phyloP scores from a whole-genome alignment of 768 basidiomycete genomes.

The Lenzites betulinus region DNA sequence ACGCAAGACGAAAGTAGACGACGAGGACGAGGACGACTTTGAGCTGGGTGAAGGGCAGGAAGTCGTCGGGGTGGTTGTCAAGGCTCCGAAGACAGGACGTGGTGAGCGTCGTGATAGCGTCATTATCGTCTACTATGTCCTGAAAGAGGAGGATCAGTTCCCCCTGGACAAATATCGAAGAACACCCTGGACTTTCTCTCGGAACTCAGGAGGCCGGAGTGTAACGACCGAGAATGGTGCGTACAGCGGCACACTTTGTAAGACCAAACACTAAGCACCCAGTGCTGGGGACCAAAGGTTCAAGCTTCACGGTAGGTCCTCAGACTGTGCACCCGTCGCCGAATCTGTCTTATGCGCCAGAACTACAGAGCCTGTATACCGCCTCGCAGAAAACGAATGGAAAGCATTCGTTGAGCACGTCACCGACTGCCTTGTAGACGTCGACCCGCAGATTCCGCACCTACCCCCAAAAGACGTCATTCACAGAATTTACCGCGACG shows the following conservation, averaged over 20 bases:
- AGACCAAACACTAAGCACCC: neutral
- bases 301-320: slow-evolving; percentile 12
- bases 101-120: slow-evolving; percentile 44
- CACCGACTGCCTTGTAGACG: slow-evolving; percentile 64
- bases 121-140: neutral
- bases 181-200: slow-evolving; percentile 82
- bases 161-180: slow-evolving; percentile 81
- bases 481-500: slow-evolving; percentile 93
- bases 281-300: neutral
- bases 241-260: slow-evolving; percentile 15
- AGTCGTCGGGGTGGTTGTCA: slow-evolving; percentile 72
- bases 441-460: slow-evolving; percentile 82
- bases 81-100: slow-evolving; percentile 82
- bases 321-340: too few relatives aligned
- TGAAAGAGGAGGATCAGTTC: slow-evolving; percentile 43
- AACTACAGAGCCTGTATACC: slow-evolving; percentile 69
- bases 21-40: slow-evolving; percentile 43
- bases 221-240: slow-evolving; percentile 86
- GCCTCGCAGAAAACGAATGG: slow-evolving; percentile 87
- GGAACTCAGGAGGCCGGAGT: slow-evolving; percentile 68
- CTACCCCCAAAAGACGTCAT: slow-evolving; percentile 91
- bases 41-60: slow-evolving; percentile 66
- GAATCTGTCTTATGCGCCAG: neutral
- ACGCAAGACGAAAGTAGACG: slow-evolving; percentile 38
- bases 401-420: slow-evolving; percentile 78